These are phyloP conservation scores for Diplotaxis tenuifolia DNA, from an alignment of 345 rosid genomes.

Conservation along the genomic window DNA sequence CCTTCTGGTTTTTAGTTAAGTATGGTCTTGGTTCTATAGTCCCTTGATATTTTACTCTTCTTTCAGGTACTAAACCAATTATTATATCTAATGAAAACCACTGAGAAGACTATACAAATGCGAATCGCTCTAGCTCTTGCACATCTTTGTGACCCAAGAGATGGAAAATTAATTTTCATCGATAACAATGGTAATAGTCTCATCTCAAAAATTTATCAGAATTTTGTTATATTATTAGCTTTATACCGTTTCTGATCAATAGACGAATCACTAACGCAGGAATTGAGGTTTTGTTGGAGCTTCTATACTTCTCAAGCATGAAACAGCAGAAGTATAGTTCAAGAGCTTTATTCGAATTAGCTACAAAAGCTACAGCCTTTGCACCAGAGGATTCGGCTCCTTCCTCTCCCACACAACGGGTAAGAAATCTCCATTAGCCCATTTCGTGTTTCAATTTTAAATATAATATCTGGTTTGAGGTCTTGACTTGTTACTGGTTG, in stretches of 20 bases:
- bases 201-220: not conserved
- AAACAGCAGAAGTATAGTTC: conserved; percentile 57
- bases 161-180: conserved; percentile 53
- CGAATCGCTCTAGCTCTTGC: conserved; percentile 67
- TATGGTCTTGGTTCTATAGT: conserved; percentile 1
- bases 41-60: not conserved
- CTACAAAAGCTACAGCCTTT: conserved; percentile 47
- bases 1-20: not conserved
- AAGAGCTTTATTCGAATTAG: conserved; percentile 56
- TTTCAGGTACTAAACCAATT: conserved; percentile 53
- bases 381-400: conserved; percentile 64
- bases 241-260: not conserved
- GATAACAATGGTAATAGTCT: conserved; percentile 55
- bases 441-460: not conserved
- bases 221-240: not conserved
- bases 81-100: conserved; percentile 51
- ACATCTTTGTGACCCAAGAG: conserved; percentile 61
- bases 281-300: conserved; percentile 52
- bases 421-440: not conserved
- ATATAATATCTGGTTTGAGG: not conserved
- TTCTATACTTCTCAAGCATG: conserved; percentile 50
- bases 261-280: conserved; percentile 39
- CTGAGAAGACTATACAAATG: conserved; percentile 49
- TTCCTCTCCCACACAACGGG: conserved; percentile 61
- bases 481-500: not conserved